Evolutionary conservation across 345 rosid genomes (phyloP), one percentile per base, ranked within the genome.

Genomic region (Salix koriyanagi): DNA sequence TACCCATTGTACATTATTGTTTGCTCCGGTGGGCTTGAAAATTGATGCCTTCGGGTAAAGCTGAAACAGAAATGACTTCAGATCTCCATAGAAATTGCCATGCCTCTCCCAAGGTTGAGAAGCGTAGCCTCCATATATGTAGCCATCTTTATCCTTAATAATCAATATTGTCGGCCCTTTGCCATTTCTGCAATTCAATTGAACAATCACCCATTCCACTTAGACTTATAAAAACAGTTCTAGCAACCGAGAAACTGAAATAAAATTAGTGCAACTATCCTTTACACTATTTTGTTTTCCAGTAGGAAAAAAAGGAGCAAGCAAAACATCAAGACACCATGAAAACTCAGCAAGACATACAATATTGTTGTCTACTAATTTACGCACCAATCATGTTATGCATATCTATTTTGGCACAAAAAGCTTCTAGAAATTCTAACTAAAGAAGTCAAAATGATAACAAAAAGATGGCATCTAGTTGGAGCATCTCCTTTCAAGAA

Each of bases 101-200:
- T 89, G 87, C 76, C 84, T 93, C 81, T 87, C 97, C 97, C 97
- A 93, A 41, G 97, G 91, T 77, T 89, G 97, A 77, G 99, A 93
- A 23, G 97, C 97, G 73, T 90, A 91, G 70, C 99, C 99, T 77
- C 97, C 99, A 66, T 86, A 90, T 36, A 95, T 81, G 77, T 83
- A 86, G 11, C 92, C 94, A 85, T 90, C 96, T 83, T 41, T 89
- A 86, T 93, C 99, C 84, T 91, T 93, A 77, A 93, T 77, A 70
- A 90, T 75, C 75, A 95, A 81, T 78, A 95, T 84, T 5, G 96
- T 83, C 25, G 91, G 86, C 19, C 91, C 90, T 67, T 91, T 88
- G 9, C 80, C 79, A 70, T 84, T 86, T 75, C 98, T 94, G 90
- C 92, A 90, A 75, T 75, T 83, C 73, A 81, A 81, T 56, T 60